Conservation (phyloP, 306 rosid species). For the Vigna mungo region DNA sequence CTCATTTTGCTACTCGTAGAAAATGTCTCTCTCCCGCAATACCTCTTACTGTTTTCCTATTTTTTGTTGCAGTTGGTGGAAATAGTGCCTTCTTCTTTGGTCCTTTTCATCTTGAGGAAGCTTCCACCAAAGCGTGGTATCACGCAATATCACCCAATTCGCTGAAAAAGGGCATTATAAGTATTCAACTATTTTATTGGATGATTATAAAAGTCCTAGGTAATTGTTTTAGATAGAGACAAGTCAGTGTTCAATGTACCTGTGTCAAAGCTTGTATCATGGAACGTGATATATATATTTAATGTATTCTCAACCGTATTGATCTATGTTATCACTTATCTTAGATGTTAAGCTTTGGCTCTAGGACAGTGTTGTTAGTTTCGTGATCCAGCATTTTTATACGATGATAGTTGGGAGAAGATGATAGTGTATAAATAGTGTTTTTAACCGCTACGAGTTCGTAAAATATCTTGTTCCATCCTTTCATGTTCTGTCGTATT, state of each 20-base stretch:
- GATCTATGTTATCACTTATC: slow-evolving; percentile 36
- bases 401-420: slow-evolving; percentile 34
- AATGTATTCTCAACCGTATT: slow-evolving; percentile 31
- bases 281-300: slow-evolving; percentile 26
- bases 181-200: slow-evolving; percentile 23
- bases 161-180: slow-evolving; percentile 46
- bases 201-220: slow-evolving; percentile 33
- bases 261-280: slow-evolving; percentile 37
- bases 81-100: slow-evolving; percentile 61
- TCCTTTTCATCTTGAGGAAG: slow-evolving; percentile 62
- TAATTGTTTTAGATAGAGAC: slow-evolving; percentile 38
- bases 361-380: slow-evolving; percentile 33
- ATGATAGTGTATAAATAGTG: slow-evolving; percentile 41
- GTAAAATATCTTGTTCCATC: slow-evolving; percentile 16
- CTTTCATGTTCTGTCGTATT: not conserved
- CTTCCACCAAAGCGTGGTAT: slow-evolving; percentile 62
- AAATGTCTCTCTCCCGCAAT: slow-evolving; percentile 24
- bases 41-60: slow-evolving; percentile 29
- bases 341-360: slow-evolving; percentile 36
- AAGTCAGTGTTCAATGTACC: slow-evolving; percentile 26
- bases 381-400: slow-evolving; percentile 34
- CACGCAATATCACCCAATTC: slow-evolving; percentile 64
- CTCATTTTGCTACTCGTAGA: not conserved
- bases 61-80: slow-evolving; percentile 54
- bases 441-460: slow-evolving; percentile 20